Percentiles rank a stretch among this genome's conserved stretches.
phyloP scores from a whole-genome alignment of 1,139 yeast genomes.

The Geotrichum citri-aurantii region DNA sequence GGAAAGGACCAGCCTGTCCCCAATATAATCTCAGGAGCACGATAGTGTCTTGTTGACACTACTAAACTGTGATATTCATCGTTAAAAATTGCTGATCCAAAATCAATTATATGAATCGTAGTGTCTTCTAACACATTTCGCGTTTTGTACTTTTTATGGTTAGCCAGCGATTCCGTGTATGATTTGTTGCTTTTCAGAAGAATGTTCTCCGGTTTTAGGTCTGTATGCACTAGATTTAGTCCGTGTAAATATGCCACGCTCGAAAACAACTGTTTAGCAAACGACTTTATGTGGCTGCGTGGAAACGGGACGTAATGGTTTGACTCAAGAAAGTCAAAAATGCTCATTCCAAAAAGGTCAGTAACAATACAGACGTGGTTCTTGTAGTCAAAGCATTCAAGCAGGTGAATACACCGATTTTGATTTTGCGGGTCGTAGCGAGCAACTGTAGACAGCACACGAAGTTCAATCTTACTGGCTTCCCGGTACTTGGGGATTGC shows the following conservation, averaged over 20 bases:
- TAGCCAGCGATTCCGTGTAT: constrained; percentile 4
- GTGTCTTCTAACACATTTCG: constrained; percentile 53
- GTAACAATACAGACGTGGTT: constrained; percentile 95
- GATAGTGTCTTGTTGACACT: constrained; percentile 85
- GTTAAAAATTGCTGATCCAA: constrained; percentile 89
- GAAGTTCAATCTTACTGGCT: constrained; percentile 45
- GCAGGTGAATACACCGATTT: constrained; percentile 54
- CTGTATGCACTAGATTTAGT: constrained; percentile 86
- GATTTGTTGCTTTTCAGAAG: constrained; percentile 43
- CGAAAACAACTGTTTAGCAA: constrained; percentile 77
- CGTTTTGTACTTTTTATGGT: constrained; percentile 21
- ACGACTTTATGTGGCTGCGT: constrained; percentile 77
- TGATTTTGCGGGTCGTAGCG: constrained; percentile 62
- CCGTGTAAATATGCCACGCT: constrained; percentile 89
- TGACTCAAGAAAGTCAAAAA: constrained; percentile 84
- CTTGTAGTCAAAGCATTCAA: constrained; percentile 87
- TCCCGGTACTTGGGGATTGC: constrained; percentile 44
- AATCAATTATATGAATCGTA: constrained; percentile 83
- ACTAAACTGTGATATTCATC: constrained; percentile 92
- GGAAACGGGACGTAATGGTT: constrained; percentile 63
- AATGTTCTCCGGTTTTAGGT: constrained; percentile 91
- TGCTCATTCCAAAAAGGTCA: constrained; percentile 74
- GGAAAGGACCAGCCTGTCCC: constrained; percentile 93
- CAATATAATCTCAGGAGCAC: constrained; percentile 94
- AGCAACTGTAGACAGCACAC: constrained; percentile 75